Evolutionary conservation across 2,329 filamentous ascomycete species (phyloP).

Genomic region (Diplodia corticola): DNA sequence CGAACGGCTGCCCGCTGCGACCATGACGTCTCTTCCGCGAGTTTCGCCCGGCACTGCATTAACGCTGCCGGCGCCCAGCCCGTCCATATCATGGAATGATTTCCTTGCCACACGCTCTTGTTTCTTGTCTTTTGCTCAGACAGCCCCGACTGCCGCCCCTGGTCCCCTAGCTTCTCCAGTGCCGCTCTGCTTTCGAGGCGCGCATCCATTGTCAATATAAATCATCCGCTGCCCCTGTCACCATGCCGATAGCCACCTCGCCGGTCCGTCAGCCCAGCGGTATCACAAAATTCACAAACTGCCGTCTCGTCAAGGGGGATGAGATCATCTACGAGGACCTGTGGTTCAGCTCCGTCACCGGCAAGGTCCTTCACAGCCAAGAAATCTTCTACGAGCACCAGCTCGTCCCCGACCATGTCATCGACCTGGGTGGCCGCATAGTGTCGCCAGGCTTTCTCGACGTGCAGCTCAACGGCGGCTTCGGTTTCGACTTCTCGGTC

Average conservation of each 20-base stretch:
- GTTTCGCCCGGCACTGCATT: conserved; percentile 10
- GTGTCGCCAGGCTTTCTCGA: conserved; percentile 86
- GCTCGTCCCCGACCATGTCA: conserved; percentile 67
- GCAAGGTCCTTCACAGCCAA: conserved; percentile 75
- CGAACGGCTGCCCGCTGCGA: not conserved
- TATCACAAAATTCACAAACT: conserved; percentile 89
- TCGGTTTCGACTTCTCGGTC: conserved; percentile 88
- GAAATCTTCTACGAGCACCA: conserved; percentile 67
- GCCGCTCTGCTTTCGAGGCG: not conserved
- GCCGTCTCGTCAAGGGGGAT: conserved; percentile 70
- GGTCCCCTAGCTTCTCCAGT: not conserved
- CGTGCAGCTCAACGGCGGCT: conserved; percentile 87
- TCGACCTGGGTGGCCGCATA: conserved; percentile 82
- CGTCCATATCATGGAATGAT: not conserved
- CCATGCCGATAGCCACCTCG: conserved; percentile 40
- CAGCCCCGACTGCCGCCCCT: not conserved
- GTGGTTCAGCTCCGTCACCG: conserved; percentile 82
- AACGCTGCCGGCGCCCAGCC: conserved; percentile 8
- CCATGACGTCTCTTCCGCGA: conserved; percentile 15
- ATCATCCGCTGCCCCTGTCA: not conserved
- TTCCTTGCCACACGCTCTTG: conserved; percentile 7
- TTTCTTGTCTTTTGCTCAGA: conserved; percentile 7
- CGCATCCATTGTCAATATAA: not conserved
- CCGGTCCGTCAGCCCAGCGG: conserved; percentile 34
- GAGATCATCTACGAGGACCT: conserved; percentile 73